Evolutionary conservation across 208 protist genomes (phyloP), one percentile per base, ranked within the genome.

Genomic region (Acanthamoeba lenticulata): DNA sequence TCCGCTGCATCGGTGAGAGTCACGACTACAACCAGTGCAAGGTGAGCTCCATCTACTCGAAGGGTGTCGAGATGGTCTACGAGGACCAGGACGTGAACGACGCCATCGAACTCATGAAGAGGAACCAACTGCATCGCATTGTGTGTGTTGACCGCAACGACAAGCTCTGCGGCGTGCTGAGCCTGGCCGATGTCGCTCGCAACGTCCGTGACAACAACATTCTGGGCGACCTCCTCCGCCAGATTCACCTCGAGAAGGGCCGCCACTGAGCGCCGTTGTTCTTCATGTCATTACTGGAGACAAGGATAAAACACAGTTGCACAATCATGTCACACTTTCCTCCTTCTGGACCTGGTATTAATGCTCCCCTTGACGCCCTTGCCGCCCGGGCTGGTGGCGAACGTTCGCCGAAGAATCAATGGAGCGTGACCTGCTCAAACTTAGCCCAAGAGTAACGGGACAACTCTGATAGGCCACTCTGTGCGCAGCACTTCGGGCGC

Each of bases 11-110:
- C 67, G 34, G 34, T 36, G 67, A 77, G 67, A 36, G 21, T 32
- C 67, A 77, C 67, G 67, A 77, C 67, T 77, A 11, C 67, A 77
- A 77, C 15, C 67, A 77, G 67, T 77, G 67, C 67, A 77, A 77
- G 67, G 9, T 77, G 9, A 42, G 13, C 27, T 9, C 24, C 67
- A 32, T 77, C 19, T 21, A 27, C n/a, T 77, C 67, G 1, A 11
- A 42, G 15, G 11, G 40, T 9, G 67, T 77, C 11, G 4, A 77
- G 67, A 77, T 13, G 32, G 13, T 77, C 27, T 77, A 42, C 67
- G 67, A 77, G 67, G 67, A 77, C 36, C 67, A 77, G 36, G 40
- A 0, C 36, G 0, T 77, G 17, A 32, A 77, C 17, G 34, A 77
- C 15, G 67, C 67, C 19, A 0, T 77, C 34, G 67, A 77, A 15